phyloP scores from a whole-genome alignment of 352 stramenopile species.

The Phytophthora kernoviae region DNA sequence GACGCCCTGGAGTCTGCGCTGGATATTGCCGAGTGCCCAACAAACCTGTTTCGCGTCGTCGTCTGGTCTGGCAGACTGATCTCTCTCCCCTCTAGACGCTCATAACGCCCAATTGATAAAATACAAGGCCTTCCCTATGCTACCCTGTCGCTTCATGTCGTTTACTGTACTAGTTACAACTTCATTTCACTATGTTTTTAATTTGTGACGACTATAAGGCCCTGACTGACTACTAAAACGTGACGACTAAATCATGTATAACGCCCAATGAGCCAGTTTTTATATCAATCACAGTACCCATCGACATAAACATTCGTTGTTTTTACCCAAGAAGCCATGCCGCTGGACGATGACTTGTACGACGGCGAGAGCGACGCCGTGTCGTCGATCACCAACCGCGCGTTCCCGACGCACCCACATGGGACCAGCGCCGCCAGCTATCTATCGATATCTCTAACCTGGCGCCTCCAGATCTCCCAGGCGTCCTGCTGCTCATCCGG shows the following conservation, averaged over 20 bases:
- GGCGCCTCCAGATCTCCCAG: constrained; percentile 64
- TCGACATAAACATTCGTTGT: too few species aligned
- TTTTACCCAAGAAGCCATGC: too few species aligned
- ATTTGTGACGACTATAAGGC: too few species aligned
- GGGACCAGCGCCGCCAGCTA: constrained; percentile 73
- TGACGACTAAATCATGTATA: too few species aligned
- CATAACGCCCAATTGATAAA: neutral
- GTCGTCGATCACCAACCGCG: constrained; percentile 19
- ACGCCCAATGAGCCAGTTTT: too few species aligned
- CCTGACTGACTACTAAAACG: too few species aligned
- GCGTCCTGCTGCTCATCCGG: constrained; percentile 68
- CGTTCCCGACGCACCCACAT: constrained; percentile 45
- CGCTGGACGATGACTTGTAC: constrained; percentile 35
- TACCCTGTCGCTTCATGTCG: neutral
- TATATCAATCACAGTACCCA: neutral
- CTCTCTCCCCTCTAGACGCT: constrained; percentile 17
- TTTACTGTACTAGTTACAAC: neutral
- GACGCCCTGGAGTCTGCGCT: constrained; percentile 8
- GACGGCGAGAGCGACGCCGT: constrained; percentile 25
- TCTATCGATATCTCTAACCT: constrained; percentile 73
- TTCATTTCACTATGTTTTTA: too few species aligned
- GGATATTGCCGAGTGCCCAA: constrained; percentile 19
- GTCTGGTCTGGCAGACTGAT: constrained; percentile 22
- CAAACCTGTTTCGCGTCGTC: neutral
- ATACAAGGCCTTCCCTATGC: neutral